phyloP scores from a whole-genome alignment of 2,329 filamentous ascomycete species.

The Knoxdaviesia capensis region DNA sequence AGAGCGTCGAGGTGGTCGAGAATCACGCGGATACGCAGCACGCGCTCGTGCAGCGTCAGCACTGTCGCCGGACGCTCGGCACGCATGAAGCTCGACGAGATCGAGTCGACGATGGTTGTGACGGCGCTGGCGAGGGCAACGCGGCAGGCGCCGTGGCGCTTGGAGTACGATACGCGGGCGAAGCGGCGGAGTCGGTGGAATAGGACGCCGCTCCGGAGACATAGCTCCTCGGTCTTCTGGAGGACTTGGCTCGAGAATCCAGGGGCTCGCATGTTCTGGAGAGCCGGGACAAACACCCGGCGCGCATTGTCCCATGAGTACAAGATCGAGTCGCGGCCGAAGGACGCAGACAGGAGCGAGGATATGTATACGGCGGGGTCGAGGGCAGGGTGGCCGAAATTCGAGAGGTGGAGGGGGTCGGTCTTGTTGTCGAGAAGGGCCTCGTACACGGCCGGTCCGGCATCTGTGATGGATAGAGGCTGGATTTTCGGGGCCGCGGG shows the following conservation, averaged over 20 bases:
- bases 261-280: conserved; percentile 28
- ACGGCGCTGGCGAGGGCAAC: conserved; percentile 31
- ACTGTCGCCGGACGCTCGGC: conserved; percentile 23
- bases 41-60: conserved; percentile 29
- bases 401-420: conserved; percentile 19
- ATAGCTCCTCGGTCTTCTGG: conserved; percentile 23
- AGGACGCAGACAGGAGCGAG: conserved; percentile 43
- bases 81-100: conserved; percentile 28
- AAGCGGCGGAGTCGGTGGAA: conserved; percentile 25
- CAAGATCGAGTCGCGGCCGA: conserved; percentile 53
- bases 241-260: conserved; percentile 33
- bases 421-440: conserved; percentile 26
- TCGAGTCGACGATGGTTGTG: conserved; percentile 24
- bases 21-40: conserved; percentile 25
- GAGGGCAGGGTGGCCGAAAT: conserved; percentile 20
- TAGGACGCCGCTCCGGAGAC: conserved; percentile 25
- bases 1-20: conserved; percentile 30
- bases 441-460: conserved; percentile 45
- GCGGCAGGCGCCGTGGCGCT: conserved; percentile 21
- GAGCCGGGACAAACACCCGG: conserved; percentile 27
- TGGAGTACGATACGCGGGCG: conserved; percentile 23
- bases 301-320: conserved; percentile 39
- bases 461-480: conserved; percentile 46
- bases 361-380: conserved; percentile 27
- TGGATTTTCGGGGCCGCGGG: conserved; percentile 18